Percentiles rank a stretch among this genome's conserved stretches.
Evolutionary conservation across 306 rosid species (phyloP).

Genomic region (Cicer chorassanicum): DNA sequence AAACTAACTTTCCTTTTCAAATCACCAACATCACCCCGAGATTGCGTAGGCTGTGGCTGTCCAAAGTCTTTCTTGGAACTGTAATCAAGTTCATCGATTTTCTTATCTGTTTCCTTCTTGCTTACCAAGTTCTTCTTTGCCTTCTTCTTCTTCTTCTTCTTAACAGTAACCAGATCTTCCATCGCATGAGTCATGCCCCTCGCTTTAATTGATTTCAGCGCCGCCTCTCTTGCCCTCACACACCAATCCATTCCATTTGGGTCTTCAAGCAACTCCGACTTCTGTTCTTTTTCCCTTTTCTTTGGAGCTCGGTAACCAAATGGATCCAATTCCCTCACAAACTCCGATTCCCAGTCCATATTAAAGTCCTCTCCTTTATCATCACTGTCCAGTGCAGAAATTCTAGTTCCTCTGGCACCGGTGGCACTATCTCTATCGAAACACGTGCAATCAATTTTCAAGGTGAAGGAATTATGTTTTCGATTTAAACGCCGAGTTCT

Average conservation of each 20-base stretch:
- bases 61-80: slow-evolving; percentile 56
- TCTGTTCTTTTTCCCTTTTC: slow-evolving; percentile 60
- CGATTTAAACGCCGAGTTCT: slow-evolving; percentile 44
- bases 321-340: slow-evolving; percentile 73
- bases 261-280: slow-evolving; percentile 60
- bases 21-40: slow-evolving; percentile 43
- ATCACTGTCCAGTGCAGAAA: slow-evolving; percentile 43
- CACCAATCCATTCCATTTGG: slow-evolving; percentile 89
- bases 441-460: slow-evolving; percentile 47
- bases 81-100: slow-evolving; percentile 47
- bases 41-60: slow-evolving; percentile 31
- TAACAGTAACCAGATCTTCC: slow-evolving; percentile 63
- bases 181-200: slow-evolving; percentile 63
- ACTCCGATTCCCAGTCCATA: slow-evolving; percentile 76
- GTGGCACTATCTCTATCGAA: slow-evolving; percentile 42
- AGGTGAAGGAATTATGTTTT: slow-evolving; percentile 28
- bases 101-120: slow-evolving; percentile 49
- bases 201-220: slow-evolving; percentile 67
- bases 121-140: slow-evolving; percentile 56
- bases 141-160: slow-evolving; percentile 70
- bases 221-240: slow-evolving; percentile 73
- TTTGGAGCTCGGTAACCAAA: slow-evolving; percentile 66
- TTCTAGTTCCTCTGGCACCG: slow-evolving; percentile 35
- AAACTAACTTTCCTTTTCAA: slow-evolving; percentile 59
- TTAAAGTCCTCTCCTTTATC: slow-evolving; percentile 40